A percentile compares a stretch with the other conserved stretches of the same genome.
Evolutionary conservation across 2,329 filamentous ascomycete genomes (phyloP).

Genomic region (Colletotrichum karsti): DNA sequence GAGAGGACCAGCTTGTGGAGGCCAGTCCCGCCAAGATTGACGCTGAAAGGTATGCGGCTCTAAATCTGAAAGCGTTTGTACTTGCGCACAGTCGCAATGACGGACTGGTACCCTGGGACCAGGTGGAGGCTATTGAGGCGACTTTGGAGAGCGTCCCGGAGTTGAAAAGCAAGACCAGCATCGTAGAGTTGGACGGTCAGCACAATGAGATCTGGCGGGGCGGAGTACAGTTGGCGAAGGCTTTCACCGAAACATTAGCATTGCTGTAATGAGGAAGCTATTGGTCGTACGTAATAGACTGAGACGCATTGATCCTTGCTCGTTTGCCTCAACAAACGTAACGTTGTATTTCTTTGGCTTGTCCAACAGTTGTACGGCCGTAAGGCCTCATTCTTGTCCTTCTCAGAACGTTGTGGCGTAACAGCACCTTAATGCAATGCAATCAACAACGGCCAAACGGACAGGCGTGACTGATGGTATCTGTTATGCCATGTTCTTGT

Average conservation of each 20-base stretch:
- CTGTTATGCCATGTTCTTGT: too few species aligned
- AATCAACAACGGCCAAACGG: too few species aligned
- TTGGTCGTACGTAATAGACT: too few species aligned
- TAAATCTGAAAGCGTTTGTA: neutral
- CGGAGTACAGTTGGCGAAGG: neutral
- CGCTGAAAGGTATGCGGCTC: conserved; percentile 19
- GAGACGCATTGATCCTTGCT: too few species aligned
- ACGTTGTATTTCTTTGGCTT: too few species aligned
- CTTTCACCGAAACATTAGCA: conserved; percentile 1
- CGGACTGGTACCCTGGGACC: conserved; percentile 13
- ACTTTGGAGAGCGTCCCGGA: neutral
- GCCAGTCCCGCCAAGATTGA: conserved; percentile 61
- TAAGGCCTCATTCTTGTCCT: too few species aligned
- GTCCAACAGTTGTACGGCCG: too few species aligned
- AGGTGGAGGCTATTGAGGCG: neutral
- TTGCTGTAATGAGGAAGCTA: too few species aligned
- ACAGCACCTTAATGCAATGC: too few species aligned
- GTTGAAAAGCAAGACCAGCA: neutral
- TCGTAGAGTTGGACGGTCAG: conserved; percentile 7
- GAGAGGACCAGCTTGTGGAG: conserved; percentile 48
- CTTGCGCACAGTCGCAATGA: conserved; percentile 20
- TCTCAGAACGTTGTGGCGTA: too few species aligned
- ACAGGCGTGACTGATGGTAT: too few species aligned
- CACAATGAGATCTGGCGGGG: conserved; percentile 18
- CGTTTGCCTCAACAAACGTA: too few species aligned